Evolutionary conservation across 1,139 yeast genomes (phyloP), one percentile per base, ranked within the genome.

Genomic region (Yamadazyma sp.): DNA sequence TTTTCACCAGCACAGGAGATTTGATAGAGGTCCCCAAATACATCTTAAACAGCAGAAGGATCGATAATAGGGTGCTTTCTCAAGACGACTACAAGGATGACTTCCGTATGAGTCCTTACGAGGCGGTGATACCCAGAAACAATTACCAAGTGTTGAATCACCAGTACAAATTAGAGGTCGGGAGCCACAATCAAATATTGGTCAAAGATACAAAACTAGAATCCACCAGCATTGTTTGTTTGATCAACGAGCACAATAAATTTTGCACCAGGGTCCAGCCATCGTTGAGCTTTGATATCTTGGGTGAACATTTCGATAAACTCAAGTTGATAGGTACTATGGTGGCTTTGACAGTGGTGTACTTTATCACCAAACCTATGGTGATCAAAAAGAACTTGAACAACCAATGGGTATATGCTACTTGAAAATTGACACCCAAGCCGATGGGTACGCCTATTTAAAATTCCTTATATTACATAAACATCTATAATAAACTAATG

Each of bases 251-350:
- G 31, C 54, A 61, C 20, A 95, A 87, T 56, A 62, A 85, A 16
- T 91, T 86, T 64, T 87, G 91, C 56, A 83, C 94, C 1, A 69
- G 81, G 39, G 71, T 86, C 17, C 78, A 86, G 39, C 97, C 98
- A 1, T 87, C 96, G 0, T 77, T 78, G 39, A 87, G 89, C 37
- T 91, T 87, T 62, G 98, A 92, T 61, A 69, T 81, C 43, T 74
- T 89, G 54, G 75, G 82, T 33, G 69, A 74, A 34, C 72, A 72
- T 32, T 92, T 92, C 56, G 89, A 83, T 50, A 84, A 79, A 53
- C 55, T 66, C 12, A 84, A 83, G 51, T 74, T 92, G 39, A 40
- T 83, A 9, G 50, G 69, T 4, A 87, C 96, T 0, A 73, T 91
- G 3, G 61, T 64, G 1, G 66, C 73, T 0, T 66, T 89, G 41